Evolutionary conservation across 1,139 yeast species (phyloP).

Genomic region (Casaregolazyma suthepensis): DNA sequence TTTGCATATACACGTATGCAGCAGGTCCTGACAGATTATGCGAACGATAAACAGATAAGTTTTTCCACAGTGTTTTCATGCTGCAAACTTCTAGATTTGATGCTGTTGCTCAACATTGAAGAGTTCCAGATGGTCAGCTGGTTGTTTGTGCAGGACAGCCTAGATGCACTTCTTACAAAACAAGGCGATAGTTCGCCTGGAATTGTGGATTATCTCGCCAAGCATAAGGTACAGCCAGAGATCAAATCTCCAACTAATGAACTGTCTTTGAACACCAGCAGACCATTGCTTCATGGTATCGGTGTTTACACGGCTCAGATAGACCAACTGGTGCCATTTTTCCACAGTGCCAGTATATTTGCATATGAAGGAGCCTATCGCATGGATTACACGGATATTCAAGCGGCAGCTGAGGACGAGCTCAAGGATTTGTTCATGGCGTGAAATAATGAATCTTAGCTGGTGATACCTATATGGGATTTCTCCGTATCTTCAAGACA

Average conservation of each 20-base stretch:
- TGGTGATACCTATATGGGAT: not conserved
- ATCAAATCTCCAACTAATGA: conserved; percentile 14
- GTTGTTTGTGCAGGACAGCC: conserved; percentile 71
- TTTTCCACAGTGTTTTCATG: conserved; percentile 38
- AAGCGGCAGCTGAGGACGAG: conserved; percentile 49
- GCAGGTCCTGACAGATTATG: conserved; percentile 43
- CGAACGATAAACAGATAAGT: conserved; percentile 35
- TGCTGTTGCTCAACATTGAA: conserved; percentile 61
- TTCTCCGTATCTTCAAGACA: conserved; percentile 36
- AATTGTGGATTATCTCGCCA: conserved; percentile 16
- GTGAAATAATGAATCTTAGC: not conserved
- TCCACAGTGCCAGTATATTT: conserved; percentile 62
- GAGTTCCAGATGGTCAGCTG: conserved; percentile 79
- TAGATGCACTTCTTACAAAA: conserved; percentile 51
- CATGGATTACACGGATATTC: conserved; percentile 44
- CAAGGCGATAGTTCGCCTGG: conserved; percentile 35
- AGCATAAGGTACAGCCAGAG: not conserved
- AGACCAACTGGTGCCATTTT: conserved; percentile 57
- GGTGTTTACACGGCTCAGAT: conserved; percentile 21
- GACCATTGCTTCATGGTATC: conserved; percentile 12
- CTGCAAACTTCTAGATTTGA: conserved; percentile 71
- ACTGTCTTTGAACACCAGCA: conserved; percentile 1
- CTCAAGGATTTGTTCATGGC: conserved; percentile 45
- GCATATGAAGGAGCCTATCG: conserved; percentile 70
- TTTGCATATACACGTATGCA: conserved; percentile 57